phyloP scores from a whole-genome alignment of 164 flowering plant species.

The Chimonanthus salicifolius region DNA sequence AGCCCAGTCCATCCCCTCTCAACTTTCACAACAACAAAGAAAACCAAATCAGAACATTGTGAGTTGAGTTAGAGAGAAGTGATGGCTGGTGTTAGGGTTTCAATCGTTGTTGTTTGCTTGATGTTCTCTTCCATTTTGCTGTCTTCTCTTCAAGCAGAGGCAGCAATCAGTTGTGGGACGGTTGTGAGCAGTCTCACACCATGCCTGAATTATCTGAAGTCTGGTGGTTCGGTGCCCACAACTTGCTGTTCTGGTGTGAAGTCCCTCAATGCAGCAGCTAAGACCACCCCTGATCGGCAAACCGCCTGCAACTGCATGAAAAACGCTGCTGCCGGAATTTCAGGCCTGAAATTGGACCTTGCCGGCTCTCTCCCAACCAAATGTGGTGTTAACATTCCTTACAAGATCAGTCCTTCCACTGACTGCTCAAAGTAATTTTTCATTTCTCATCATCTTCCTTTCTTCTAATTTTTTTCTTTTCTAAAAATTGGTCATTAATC shows the following conservation, averaged over 20 bases:
- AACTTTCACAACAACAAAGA: too few relatives aligned
- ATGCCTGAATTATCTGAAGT: not conserved
- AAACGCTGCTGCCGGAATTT: not conserved
- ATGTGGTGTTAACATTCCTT: conserved; percentile 10
- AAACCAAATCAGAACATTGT: too few relatives aligned
- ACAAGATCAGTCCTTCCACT: conserved; percentile 3
- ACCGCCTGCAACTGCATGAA: conserved; percentile 4
- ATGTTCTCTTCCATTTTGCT: not conserved
- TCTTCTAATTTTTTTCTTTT: too few relatives aligned
- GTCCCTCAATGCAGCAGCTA: not conserved
- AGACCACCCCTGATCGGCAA: conserved; percentile 9
- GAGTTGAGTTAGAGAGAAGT: too few relatives aligned
- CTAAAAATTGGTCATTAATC: too few relatives aligned
- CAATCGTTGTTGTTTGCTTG: not conserved
- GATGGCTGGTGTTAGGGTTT: not conserved
- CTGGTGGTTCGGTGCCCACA: not conserved
- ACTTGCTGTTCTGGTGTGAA: conserved; percentile 5
- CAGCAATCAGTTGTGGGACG: not conserved
- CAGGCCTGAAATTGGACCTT: not conserved
- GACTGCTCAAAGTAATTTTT: conserved; percentile 11
- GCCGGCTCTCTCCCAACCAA: conserved; percentile 1
- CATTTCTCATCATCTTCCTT: too few relatives aligned
- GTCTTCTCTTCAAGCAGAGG: not conserved
- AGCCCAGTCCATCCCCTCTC: too few relatives aligned
- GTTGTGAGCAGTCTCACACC: not conserved